phyloP scores from a whole-genome alignment of 2,329 filamentous ascomycete species.

The Pseudogymnoascus sp. region DNA sequence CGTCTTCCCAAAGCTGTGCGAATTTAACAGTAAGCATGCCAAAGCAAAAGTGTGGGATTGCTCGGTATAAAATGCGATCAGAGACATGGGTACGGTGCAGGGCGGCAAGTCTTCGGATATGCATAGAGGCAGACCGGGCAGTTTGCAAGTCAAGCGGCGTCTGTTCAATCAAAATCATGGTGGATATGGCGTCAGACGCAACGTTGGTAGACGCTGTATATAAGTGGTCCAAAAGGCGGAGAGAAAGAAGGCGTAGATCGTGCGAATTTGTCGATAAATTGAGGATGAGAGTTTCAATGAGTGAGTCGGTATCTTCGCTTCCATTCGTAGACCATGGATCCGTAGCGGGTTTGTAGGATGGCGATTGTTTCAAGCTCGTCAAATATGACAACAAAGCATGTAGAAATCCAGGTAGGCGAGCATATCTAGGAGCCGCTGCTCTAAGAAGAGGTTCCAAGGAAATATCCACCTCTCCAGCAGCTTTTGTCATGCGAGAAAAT shows the following conservation, averaged over 20 bases:
- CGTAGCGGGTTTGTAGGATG: conserved; percentile 10
- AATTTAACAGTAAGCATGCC: conserved; percentile 82
- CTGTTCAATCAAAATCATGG: conserved; percentile 74
- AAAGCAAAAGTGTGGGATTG: conserved; percentile 78
- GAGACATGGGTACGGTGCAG: conserved; percentile 51
- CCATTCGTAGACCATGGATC: conserved; percentile 5
- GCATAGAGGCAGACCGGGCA: conserved; percentile 71
- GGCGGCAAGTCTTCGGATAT: conserved; percentile 64
- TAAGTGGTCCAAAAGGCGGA: conserved; percentile 64
- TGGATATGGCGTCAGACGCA: conserved; percentile 44
- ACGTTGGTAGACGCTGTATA: conserved; percentile 42
- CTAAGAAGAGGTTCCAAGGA: conserved; percentile 59
- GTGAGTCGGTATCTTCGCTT: conserved; percentile 47
- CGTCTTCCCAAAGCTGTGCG: conserved; percentile 81
- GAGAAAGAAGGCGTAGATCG: conserved; percentile 62
- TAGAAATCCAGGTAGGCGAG: conserved; percentile 58
- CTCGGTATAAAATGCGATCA: conserved; percentile 59
- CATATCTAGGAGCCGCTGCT: conserved; percentile 59
- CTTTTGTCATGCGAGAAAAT: conserved; percentile 59
- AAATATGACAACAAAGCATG: conserved; percentile 55
- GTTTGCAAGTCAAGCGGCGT: conserved; percentile 71
- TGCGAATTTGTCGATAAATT: conserved; percentile 74
- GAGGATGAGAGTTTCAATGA: conserved; percentile 58
- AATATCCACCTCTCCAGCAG: conserved; percentile 49
- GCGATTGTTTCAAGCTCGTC: conserved; percentile 18